A percentile compares a stretch with the other conserved stretches of the same genome.
Evolutionary conservation across 2,329 filamentous ascomycete genomes (phyloP).

Genomic region (Colletotrichum cuscutae): DNA sequence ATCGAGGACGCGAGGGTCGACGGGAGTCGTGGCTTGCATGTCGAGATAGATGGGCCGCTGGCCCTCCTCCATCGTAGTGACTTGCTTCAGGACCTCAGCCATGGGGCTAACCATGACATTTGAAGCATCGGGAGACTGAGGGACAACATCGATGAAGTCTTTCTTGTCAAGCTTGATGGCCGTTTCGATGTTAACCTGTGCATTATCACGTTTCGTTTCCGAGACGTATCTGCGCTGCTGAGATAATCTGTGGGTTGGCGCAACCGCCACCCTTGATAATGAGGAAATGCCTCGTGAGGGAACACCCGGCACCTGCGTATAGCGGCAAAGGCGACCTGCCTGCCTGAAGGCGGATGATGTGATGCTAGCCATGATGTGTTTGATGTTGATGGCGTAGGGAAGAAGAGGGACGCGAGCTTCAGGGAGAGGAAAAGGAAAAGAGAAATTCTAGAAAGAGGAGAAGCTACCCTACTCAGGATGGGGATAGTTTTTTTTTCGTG

Average conservation of each 20-base stretch:
- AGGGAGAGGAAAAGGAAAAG: slow-evolving; percentile 20
- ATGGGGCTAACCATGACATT: slow-evolving; percentile 84
- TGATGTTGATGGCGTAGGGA: slow-evolving; percentile 35
- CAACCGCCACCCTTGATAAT: slow-evolving; percentile 46
- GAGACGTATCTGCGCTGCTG: slow-evolving; percentile 80
- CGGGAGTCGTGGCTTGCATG: slow-evolving; percentile 96
- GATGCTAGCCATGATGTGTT: slow-evolving; percentile 67
- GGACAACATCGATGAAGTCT: slow-evolving; percentile 74
- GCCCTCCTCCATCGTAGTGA: slow-evolving; percentile 92
- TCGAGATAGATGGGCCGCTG: slow-evolving; percentile 96
- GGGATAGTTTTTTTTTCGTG: slow-evolving; percentile 14
- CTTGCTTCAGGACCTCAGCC: slow-evolving; percentile 89
- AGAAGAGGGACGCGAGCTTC: slow-evolving; percentile 32
- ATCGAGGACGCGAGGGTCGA: slow-evolving; percentile 94
- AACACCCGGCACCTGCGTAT: slow-evolving; percentile 48
- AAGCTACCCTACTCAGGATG: background rate
- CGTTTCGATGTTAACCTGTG: slow-evolving; percentile 84
- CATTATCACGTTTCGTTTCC: slow-evolving; percentile 81
- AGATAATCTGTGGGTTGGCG: slow-evolving; percentile 39
- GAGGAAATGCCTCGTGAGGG: slow-evolving; percentile 46
- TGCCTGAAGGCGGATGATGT: slow-evolving; percentile 79
- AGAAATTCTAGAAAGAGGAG: slow-evolving; percentile 21
- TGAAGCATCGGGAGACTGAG: slow-evolving; percentile 54
- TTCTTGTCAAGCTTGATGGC: slow-evolving; percentile 89
- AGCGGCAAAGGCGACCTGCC: slow-evolving; percentile 70